Conservation (phyloP, 2,329 filamentous ascomycete species). For the Microsporum ferrugineum region DNA sequence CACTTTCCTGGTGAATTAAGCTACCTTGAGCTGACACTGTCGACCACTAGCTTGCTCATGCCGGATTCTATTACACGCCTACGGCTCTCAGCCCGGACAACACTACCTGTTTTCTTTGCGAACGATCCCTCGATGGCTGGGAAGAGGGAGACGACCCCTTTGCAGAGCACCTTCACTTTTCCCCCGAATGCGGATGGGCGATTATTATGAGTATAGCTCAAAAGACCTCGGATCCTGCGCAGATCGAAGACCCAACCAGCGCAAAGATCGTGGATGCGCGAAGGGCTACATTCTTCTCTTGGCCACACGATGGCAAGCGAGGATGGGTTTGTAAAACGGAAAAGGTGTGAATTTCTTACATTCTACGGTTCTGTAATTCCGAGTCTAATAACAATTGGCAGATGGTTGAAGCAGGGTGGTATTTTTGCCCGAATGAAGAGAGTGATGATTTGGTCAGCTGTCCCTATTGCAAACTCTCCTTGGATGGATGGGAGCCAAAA, state of each 20-base stretch:
- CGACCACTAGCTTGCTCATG: slow-evolving; percentile 60
- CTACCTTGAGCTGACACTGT: slow-evolving; percentile 8
- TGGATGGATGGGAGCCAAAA: slow-evolving; percentile 89
- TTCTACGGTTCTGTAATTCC: slow-evolving; percentile 8
- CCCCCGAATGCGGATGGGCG: slow-evolving; percentile 76
- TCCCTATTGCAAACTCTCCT: slow-evolving; percentile 74
- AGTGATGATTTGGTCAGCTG: slow-evolving; percentile 85
- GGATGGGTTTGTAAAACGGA: slow-evolving; percentile 84
- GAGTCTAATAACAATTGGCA: slow-evolving; percentile 26
- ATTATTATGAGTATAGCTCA: slow-evolving; percentile 53
- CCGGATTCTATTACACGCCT: slow-evolving; percentile 84
- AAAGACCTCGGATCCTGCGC: slow-evolving; percentile 33
- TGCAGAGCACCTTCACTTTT: slow-evolving; percentile 73
- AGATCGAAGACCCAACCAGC: slow-evolving; percentile 61
- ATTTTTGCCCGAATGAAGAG: slow-evolving; percentile 72
- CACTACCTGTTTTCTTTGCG: slow-evolving; percentile 77
- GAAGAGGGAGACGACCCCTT: slow-evolving; percentile 75
- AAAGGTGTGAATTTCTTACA: slow-evolving; percentile 46
- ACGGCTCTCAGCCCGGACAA: slow-evolving; percentile 69
- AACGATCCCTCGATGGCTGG: slow-evolving; percentile 80
- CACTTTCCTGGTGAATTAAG: slow-evolving; percentile 14
- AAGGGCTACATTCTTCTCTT: slow-evolving; percentile 66
- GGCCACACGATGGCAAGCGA: slow-evolving; percentile 72
- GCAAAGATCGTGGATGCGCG: slow-evolving; percentile 63
- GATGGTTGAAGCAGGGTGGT: slow-evolving; percentile 89